These are phyloP conservation scores for Tripidium arundinaceum DNA, from an alignment of 202 grass and related monocot species.

Conservation along the genomic window DNA sequence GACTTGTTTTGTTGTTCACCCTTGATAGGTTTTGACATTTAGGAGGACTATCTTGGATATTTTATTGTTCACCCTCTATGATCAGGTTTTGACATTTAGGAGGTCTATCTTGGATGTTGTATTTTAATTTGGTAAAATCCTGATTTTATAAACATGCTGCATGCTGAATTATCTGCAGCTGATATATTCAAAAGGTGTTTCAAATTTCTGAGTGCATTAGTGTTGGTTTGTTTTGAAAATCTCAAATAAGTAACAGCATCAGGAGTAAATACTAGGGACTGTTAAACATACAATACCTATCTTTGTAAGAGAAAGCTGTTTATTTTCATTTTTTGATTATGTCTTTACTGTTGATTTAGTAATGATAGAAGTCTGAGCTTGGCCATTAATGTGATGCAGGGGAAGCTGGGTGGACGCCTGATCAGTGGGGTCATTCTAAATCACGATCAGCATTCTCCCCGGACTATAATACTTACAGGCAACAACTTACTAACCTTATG, in stretches of 20 bases:
- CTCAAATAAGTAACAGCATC: not conserved
- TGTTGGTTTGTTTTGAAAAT: not conserved
- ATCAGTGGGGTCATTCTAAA: slow-evolving; percentile 97
- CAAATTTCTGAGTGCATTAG: not conserved
- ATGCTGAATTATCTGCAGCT: not conserved
- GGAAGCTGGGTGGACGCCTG: slow-evolving; percentile 95
- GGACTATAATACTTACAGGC: slow-evolving; percentile 67
- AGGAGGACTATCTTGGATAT: not conserved
- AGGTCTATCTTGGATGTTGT: not conserved
- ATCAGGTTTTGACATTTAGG: not conserved
- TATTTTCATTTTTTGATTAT: not conserved
- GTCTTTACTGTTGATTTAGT: not conserved
- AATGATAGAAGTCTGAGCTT: slow-evolving; percentile 18
- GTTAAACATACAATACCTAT: not conserved
- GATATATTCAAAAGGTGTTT: not conserved
- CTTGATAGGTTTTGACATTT: slow-evolving; percentile 1
- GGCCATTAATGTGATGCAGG: slow-evolving; percentile 45
- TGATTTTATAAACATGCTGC: not conserved
- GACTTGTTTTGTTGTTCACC: not conserved
- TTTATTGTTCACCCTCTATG: not conserved
- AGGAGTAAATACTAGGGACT: not conserved
- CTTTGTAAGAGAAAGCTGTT: not conserved
- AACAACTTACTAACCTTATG: slow-evolving; percentile 76
- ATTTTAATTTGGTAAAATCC: not conserved
- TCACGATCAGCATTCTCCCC: slow-evolving; percentile 62